Conservation (phyloP, 257 asterid species). For the Gardenia jasminoides region DNA sequence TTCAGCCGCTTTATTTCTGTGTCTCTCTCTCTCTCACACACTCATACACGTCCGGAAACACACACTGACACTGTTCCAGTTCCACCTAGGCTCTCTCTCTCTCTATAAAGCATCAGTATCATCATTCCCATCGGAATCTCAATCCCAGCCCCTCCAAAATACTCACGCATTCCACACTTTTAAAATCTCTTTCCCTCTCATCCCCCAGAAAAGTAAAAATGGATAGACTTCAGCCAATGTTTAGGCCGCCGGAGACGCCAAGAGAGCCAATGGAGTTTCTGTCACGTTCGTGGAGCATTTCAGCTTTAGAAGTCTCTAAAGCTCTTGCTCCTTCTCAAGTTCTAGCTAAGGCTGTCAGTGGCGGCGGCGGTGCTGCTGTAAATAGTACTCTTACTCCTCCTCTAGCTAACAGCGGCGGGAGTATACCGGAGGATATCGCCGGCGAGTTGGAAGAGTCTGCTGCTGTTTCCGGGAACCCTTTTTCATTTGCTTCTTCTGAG, state of each 20-base stretch:
- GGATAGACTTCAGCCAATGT: slow-evolving; percentile 60
- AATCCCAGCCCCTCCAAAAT: slow-evolving; percentile 7
- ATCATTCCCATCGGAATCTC: slow-evolving; percentile 8
- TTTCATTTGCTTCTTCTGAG: slow-evolving; percentile 77
- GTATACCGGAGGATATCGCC: slow-evolving; percentile 55
- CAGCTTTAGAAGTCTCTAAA: slow-evolving; percentile 82
- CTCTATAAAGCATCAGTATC: slow-evolving; percentile 20
- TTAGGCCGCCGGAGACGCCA: slow-evolving; percentile 83
- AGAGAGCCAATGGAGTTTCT: slow-evolving; percentile 95
- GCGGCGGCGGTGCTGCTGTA: not conserved
- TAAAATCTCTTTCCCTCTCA: not conserved
- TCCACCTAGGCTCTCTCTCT: slow-evolving; percentile 13
- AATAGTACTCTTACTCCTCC: slow-evolving; percentile 5
- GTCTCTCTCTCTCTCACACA: slow-evolving; percentile 18
- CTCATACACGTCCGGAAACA: not conserved
- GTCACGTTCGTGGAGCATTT: slow-evolving; percentile 90
- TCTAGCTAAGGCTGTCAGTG: slow-evolving; percentile 25
- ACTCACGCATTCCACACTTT: not conserved
- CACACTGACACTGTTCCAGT: slow-evolving; percentile 27
- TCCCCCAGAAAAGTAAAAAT: slow-evolving; percentile 20
- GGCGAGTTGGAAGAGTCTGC: slow-evolving; percentile 54
- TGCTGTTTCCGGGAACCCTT: slow-evolving; percentile 74
- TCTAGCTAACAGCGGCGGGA: slow-evolving; percentile 25
- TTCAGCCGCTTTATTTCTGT: too few species aligned
- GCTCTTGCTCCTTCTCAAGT: slow-evolving; percentile 46